These are phyloP conservation scores for Brassica carinata DNA, from an alignment of 345 rosid species.

Conservation along the genomic window DNA sequence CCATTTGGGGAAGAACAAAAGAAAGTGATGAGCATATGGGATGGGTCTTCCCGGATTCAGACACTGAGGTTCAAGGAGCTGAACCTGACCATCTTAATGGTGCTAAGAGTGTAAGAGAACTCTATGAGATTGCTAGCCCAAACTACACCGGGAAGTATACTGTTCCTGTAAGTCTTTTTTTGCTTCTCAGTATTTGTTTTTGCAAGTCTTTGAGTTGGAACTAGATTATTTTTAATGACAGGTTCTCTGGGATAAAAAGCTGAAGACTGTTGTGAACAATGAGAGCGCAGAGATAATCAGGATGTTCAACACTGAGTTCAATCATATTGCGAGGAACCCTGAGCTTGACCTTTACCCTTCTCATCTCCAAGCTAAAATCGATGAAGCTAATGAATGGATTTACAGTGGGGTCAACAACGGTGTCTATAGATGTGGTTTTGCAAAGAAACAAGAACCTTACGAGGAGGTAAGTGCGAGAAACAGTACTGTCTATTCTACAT, in stretches of 20 bases:
- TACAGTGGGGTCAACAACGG: conserved; percentile 56
- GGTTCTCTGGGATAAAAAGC: conserved; percentile 67
- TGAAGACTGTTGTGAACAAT: conserved; percentile 61
- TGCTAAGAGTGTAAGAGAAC: conserved; percentile 71
- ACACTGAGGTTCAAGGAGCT: conserved; percentile 74
- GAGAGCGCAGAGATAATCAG: conserved; percentile 63
- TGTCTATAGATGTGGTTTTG: conserved; percentile 57
- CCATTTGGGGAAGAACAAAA: conserved; percentile 88
- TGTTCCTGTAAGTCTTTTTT: conserved; percentile 72
- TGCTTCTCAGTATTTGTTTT: not conserved
- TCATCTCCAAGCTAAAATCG: conserved; percentile 43
- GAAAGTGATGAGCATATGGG: conserved; percentile 86
- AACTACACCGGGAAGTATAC: conserved; percentile 80
- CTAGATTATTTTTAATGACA: conserved; percentile 15
- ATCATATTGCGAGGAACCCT: conserved; percentile 50
- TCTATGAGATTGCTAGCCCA: conserved; percentile 79
- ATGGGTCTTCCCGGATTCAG: conserved; percentile 75
- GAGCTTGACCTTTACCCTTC: conserved; percentile 55
- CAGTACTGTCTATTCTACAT: not conserved
- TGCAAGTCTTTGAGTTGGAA: conserved; percentile 23
- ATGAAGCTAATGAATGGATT: conserved; percentile 54
- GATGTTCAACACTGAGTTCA: conserved; percentile 57
- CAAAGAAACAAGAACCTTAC: conserved; percentile 56
- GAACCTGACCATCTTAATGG: conserved; percentile 73
- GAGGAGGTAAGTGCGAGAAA: conserved; percentile 49